phyloP scores from a whole-genome alignment of 345 rosid species.

The Lumnitzera littorea region DNA sequence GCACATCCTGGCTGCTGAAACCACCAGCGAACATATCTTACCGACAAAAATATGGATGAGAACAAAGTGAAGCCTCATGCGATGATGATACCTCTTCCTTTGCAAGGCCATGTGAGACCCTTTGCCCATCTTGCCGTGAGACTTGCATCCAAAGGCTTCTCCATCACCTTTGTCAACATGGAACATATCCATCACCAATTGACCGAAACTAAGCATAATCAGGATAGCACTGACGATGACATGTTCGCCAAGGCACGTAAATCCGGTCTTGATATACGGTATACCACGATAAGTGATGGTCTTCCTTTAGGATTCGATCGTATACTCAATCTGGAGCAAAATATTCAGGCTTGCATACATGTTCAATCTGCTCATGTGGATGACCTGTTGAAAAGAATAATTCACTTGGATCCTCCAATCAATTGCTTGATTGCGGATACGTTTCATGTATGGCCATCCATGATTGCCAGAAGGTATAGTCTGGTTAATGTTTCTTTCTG shows the following conservation, averaged over 20 bases:
- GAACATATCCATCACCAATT: conserved; percentile 50
- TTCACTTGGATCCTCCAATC: conserved; percentile 11
- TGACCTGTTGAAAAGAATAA: conserved; percentile 35
- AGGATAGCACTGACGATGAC: conserved; percentile 12
- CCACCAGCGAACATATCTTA: background rate
- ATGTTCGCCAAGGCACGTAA: conserved; percentile 42
- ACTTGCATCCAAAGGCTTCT: conserved; percentile 71
- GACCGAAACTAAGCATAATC: conserved; percentile 16
- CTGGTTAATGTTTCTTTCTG: conserved; percentile 66
- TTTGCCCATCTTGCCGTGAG: conserved; percentile 55
- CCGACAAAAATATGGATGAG: background rate
- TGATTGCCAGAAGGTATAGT: conserved; percentile 50
- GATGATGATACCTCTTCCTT: conserved; percentile 54
- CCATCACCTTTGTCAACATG: conserved; percentile 69
- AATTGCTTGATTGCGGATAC: conserved; percentile 62
- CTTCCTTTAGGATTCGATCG: conserved; percentile 60
- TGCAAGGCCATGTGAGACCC: conserved; percentile 80
- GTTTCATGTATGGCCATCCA: conserved; percentile 65
- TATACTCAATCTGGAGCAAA: conserved; percentile 68
- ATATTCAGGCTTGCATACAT: conserved; percentile 37
- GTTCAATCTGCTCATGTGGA: conserved; percentile 62
- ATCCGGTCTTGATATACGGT: conserved; percentile 63
- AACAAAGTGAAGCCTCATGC: conserved; percentile 42
- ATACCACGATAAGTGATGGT: conserved; percentile 69
- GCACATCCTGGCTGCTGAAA: background rate